Evolutionary conservation across 371 early-diverging fungal species (phyloP), one percentile per base, ranked within the genome.

Genomic region (Amoeboaphelidium protococcarum): DNA sequence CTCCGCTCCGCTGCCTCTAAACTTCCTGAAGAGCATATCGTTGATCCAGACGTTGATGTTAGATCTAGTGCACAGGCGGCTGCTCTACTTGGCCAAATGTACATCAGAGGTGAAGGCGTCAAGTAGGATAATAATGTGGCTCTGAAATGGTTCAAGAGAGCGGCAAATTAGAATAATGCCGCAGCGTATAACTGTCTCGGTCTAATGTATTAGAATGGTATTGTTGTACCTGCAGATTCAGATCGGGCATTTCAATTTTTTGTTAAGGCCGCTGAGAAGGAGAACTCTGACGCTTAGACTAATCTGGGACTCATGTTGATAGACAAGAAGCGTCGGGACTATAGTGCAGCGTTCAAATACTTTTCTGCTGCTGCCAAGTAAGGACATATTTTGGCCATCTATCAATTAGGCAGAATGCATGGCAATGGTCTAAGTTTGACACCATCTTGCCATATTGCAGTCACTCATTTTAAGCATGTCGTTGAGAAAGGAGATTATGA

Each of bases 401-500:
- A 74, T 63, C 68, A 73, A 42, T 58, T 82, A 23, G 84, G 73
- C 13, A 62, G 75, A 21, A 65, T 84, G 62, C 61, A 74, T 49
- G 52, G 55, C 23, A 48, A 58, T 23, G 74, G 69, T 2, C 46
- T 56, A 23, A 68, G 58, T 0, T 49, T 57, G 12, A 46, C 47
- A 2, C 50, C 57, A 24, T 61, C 62, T 2, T 76, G 76, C 44
- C 58, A 59, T 12, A 47, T 61, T n/a, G 73, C 74, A 6, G 65
- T 67, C 1, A 58, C 65, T 10, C 76, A 67, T 54, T 80, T 72
- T 54, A 84, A 86, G 55, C 63, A 58, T 21, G 78, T 87, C 21
- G 73, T 76, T 1, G 89, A 94, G 55, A 60, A 66, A 27, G 87
- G 78, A 22, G 56, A 57, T 22, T 84, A 86, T 61, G 78, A 85